A percentile compares a stretch with the other conserved stretches of the same genome.
Evolutionary conservation across 75 land plant genomes (phyloP).

Genomic region (Gnetum montanum): DNA sequence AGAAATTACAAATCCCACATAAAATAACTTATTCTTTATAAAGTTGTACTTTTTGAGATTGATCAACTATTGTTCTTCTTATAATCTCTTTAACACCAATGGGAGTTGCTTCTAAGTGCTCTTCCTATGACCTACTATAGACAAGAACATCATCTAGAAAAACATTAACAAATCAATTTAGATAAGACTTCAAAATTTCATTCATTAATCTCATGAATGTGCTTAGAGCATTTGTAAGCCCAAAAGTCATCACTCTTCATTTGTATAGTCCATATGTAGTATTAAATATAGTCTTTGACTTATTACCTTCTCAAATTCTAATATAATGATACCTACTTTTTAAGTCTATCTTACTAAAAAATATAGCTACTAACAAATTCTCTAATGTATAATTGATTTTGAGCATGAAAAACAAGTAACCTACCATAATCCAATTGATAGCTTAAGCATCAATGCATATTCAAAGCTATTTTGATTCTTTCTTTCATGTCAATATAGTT

Average conservation of each 20-base stretch:
- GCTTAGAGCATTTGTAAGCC: background rate
- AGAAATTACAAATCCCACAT: background rate
- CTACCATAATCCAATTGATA: background rate
- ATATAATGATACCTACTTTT: background rate
- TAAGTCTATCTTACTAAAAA: background rate
- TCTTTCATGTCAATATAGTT: slow-evolving; percentile 7
- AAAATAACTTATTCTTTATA: background rate
- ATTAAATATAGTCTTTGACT: background rate
- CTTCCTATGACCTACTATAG: background rate
- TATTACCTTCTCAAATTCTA: background rate
- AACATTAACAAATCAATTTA: background rate
- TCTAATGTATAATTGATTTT: background rate
- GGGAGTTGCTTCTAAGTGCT: background rate
- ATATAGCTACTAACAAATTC: background rate
- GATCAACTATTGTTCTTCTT: background rate
- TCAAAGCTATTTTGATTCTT: slow-evolving; percentile 6
- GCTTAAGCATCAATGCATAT: background rate
- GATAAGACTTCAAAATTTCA: background rate
- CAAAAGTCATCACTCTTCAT: background rate
- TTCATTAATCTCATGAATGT: background rate
- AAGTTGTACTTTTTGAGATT: background rate
- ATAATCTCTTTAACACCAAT: background rate
- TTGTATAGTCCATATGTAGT: background rate
- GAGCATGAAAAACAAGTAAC: no score
- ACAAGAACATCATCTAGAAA: background rate